Evolutionary conservation across 176 grass and related monocot species (phyloP), one percentile per base, ranked within the genome.

Genomic region (Zea luxurians): DNA sequence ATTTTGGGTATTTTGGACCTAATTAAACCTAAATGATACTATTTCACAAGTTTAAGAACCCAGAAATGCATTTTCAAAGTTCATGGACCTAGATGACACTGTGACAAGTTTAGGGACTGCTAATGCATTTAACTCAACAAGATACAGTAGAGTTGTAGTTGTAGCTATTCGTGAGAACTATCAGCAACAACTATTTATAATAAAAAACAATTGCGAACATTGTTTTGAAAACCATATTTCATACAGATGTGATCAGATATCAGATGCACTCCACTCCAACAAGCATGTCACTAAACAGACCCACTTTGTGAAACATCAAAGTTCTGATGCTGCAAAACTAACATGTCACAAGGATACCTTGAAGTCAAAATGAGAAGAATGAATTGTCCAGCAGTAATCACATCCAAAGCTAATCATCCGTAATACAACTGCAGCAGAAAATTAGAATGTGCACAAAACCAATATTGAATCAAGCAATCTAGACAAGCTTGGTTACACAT

Each of bases 401-500:
- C 96, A 98, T 90, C 92, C 92, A 85, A 85, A 98, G 76, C 96
- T 98, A 85, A 95, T 95, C 80, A 98, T 98, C 8, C 92, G 85
- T 70, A 98, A 70, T 76, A 92, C 75, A 79, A 95, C 96, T 87
- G 80, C 37, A 50, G 75, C 13, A 73, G 10, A 10, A 78, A 78
- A 81, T 77, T 37, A 42, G 49, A 68, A 69, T 20, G 55, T 42
- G 12, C 27, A 27, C 27, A 27, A 27, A 27, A 8, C 48, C 18
- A 20, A 73, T 74, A 79, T 53, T 66, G n/a, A 21, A 52, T 62
- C 45, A 61, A 64, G 37, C 35, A 86, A 44, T n/a, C n/a, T 44
- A 80, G 18, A 75, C 1, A 64, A 10, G 20, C 10, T 41, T 48
- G 44, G 63, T 66, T 1, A 21, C 17, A 62, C 7, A 41, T 17